Conservation (phyloP, 805 yeast genomes). For the Candida railenensis region DNA sequence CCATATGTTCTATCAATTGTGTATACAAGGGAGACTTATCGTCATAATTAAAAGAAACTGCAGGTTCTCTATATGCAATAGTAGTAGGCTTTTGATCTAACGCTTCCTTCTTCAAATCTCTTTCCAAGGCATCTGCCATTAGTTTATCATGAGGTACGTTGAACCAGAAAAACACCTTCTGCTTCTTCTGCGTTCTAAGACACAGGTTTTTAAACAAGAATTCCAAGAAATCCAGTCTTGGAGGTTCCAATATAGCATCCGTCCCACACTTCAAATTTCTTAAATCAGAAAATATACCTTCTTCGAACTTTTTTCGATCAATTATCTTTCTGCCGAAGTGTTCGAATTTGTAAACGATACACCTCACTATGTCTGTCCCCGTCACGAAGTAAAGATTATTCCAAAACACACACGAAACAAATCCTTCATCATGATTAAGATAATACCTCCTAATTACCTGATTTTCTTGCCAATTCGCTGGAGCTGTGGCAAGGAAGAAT, state of each 20-base stretch:
- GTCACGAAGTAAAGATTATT: conserved; percentile 85
- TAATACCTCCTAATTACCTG: conserved; percentile 86
- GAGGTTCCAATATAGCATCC: conserved; percentile 84
- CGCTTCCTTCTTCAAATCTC: conserved; percentile 82
- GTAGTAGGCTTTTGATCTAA: conserved; percentile 68
- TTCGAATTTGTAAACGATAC: conserved; percentile 82
- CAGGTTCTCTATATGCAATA: conserved; percentile 70
- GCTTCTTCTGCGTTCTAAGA: conserved; percentile 91
- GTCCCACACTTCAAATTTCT: conserved; percentile 82
- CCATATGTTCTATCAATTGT: conserved; percentile 51
- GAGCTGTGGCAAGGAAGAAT: conserved; percentile 88
- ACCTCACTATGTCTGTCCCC: conserved; percentile 94
- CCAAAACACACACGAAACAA: conserved; percentile 92
- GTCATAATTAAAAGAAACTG: conserved; percentile 71
- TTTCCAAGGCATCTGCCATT: conserved; percentile 89
- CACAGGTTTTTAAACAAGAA: conserved; percentile 85
- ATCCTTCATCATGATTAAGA: conserved; percentile 84
- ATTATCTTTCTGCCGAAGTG: conserved; percentile 83
- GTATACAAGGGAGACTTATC: conserved; percentile 48
- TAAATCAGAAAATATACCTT: conserved; percentile 90
- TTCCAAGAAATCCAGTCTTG: conserved; percentile 79
- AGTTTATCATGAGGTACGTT: conserved; percentile 91
- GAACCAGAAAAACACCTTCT: conserved; percentile 95
- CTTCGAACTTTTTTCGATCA: conserved; percentile 94
- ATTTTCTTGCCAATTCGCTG: conserved; percentile 88